These are phyloP conservation scores for Ilyonectria robusta DNA, from an alignment of 2,329 filamentous ascomycete species.

Conservation along the genomic window DNA sequence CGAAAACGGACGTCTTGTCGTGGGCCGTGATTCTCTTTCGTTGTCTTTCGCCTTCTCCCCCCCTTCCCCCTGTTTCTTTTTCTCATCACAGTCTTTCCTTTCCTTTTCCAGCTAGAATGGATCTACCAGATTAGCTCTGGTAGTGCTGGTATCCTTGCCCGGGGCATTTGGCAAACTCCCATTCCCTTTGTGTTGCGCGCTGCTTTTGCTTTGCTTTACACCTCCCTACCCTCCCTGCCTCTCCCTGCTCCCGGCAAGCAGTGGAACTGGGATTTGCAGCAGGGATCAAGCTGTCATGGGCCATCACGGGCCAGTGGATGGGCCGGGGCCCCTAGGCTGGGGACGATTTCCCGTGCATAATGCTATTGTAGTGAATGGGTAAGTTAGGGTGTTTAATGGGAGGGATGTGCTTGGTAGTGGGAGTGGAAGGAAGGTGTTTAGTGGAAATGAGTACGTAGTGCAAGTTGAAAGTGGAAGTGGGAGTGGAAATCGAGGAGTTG, in stretches of 20 bases:
- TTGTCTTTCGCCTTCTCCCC: not conserved
- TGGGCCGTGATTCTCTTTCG: not conserved
- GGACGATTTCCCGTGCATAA: not conserved
- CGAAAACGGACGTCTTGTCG: not conserved
- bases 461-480: not conserved
- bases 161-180: not conserved
- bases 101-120: not conserved
- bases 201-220: not conserved
- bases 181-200: not conserved
- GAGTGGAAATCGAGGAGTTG: not conserved
- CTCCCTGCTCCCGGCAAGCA: not conserved
- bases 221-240: not conserved
- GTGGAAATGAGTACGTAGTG: not conserved
- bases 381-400: not conserved
- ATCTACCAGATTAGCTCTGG: not conserved
- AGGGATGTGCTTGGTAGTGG: not conserved
- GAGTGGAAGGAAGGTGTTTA: not conserved
- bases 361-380: not conserved
- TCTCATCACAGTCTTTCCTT: not conserved
- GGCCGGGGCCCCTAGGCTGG: not conserved
- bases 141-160: not conserved
- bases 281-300: conserved; percentile 4
- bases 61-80: not conserved
- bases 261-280: conserved; percentile 3
- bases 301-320: not conserved